Conservation (phyloP, 129 eudicot genomes). For the Chrysanthemum seticuspe region DNA sequence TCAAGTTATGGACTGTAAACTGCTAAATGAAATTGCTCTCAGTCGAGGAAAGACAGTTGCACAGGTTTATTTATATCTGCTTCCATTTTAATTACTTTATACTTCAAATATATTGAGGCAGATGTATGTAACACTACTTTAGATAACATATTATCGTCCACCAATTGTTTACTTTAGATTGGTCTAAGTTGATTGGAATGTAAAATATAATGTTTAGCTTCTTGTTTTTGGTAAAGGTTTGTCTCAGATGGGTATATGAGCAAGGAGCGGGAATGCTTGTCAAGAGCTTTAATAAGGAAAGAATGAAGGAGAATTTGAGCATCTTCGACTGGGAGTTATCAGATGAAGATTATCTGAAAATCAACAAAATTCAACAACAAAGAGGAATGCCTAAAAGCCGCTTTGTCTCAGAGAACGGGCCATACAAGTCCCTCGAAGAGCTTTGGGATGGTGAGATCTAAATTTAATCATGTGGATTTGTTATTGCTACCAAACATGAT, state of each 20-base stretch:
- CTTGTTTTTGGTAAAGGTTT: conserved; percentile 24
- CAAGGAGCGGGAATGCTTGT: conserved; percentile 34
- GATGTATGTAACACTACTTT: too few relatives aligned
- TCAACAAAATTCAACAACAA: conserved; percentile 29
- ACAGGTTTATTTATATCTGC: not conserved
- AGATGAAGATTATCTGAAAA: conserved; percentile 23
- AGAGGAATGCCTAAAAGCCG: conserved; percentile 24
- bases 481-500: too few relatives aligned
- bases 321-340: conserved; percentile 36
- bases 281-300: conserved; percentile 47
- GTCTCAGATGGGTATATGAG: conserved; percentile 44
- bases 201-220: too few relatives aligned
- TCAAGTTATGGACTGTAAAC: conserved; percentile 4
- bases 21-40: conserved; percentile 1
- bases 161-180: too few relatives aligned
- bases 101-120: not conserved
- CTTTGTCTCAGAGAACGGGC: conserved; percentile 27
- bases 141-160: too few relatives aligned
- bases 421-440: conserved; percentile 38
- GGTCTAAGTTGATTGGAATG: too few relatives aligned
- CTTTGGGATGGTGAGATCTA: conserved; percentile 53
- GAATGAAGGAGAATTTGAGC: conserved; percentile 23
- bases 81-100: not conserved
- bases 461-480: too few relatives aligned
- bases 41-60: conserved; percentile 2